Evolutionary conservation across 768 basidiomycete genomes (phyloP).

Genomic region (Podaxis mareebaensis): DNA sequence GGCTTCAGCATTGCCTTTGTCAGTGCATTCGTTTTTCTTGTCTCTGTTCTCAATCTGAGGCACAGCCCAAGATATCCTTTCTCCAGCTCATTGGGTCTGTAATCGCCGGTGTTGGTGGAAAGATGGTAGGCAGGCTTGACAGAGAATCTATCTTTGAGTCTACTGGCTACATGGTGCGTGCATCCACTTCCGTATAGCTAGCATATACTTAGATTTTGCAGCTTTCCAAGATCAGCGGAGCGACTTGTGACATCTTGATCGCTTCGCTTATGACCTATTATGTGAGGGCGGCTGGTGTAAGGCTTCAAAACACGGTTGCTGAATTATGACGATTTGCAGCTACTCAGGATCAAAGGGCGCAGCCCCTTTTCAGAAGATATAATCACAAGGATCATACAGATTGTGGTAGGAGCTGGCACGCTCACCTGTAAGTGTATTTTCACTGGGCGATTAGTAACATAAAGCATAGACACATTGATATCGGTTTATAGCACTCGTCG

Average conservation of each 20-base stretch:
- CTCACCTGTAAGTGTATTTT: constrained; percentile 3
- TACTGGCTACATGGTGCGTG: background rate
- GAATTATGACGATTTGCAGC: background rate
- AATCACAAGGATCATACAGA: background rate
- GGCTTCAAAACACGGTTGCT: background rate
- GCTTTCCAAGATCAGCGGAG: background rate
- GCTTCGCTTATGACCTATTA: background rate
- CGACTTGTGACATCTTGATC: background rate
- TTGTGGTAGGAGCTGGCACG: constrained; percentile 7
- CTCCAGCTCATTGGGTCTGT: background rate
- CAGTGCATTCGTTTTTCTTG: background rate
- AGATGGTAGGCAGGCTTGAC: background rate
- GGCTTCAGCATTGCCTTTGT: background rate
- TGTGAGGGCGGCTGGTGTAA: background rate
- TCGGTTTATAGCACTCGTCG: background rate
- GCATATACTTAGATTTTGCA: background rate
- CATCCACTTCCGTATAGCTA: background rate
- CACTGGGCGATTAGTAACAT: too few species aligned
- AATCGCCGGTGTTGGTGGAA: background rate
- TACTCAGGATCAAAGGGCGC: background rate
- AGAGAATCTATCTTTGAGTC: background rate
- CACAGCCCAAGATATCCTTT: background rate
- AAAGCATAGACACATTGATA: background rate
- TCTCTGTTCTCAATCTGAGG: background rate
- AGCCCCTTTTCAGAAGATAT: background rate